A percentile compares a stretch with the other conserved stretches of the same genome.
These are phyloP conservation scores for Nakazawaea wyomingensis DNA, from an alignment of 805 yeast genomes.

Conservation along the genomic window DNA sequence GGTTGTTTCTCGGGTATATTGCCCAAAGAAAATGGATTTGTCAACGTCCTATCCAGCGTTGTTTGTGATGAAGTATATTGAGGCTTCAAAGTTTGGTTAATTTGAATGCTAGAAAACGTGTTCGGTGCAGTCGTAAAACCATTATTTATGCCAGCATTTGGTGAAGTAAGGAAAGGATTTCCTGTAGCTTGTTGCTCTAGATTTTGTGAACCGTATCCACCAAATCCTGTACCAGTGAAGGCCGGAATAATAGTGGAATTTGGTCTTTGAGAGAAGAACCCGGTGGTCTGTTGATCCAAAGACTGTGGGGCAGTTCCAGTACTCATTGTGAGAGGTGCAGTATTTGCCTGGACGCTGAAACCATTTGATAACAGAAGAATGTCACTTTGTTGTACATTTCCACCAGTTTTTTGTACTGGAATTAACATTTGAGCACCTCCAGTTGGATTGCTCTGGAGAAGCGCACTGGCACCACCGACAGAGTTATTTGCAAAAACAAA, in stretches of 20 bases:
- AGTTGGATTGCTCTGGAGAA: no score
- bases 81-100: conserved; percentile 2
- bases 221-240: conserved; percentile 50
- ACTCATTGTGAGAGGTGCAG: background rate
- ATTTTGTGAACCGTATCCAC: conserved; percentile 34
- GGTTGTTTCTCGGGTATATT: conserved; percentile 19
- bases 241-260: conserved; percentile 23
- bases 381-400: conserved; percentile 2
- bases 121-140: conserved; percentile 14
- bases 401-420: conserved; percentile 9
- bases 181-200: conserved; percentile 22
- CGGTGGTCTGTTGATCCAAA: conserved; percentile 20
- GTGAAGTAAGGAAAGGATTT: conserved; percentile 15
- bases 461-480: no score
- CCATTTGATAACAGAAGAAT: background rate
- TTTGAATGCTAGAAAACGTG: conserved; percentile 4
- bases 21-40: conserved; percentile 33
- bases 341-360: background rate
- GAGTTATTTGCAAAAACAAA: no score
- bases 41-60: conserved; percentile 17
- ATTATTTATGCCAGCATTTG: conserved; percentile 1
- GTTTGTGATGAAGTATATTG: conserved; percentile 7
- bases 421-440: background rate
- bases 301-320: conserved; percentile 21
- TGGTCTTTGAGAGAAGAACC: conserved; percentile 22